These are phyloP conservation scores for Fusarium chaquense DNA, from an alignment of 2,329 filamentous ascomycete species.

Conservation along the genomic window DNA sequence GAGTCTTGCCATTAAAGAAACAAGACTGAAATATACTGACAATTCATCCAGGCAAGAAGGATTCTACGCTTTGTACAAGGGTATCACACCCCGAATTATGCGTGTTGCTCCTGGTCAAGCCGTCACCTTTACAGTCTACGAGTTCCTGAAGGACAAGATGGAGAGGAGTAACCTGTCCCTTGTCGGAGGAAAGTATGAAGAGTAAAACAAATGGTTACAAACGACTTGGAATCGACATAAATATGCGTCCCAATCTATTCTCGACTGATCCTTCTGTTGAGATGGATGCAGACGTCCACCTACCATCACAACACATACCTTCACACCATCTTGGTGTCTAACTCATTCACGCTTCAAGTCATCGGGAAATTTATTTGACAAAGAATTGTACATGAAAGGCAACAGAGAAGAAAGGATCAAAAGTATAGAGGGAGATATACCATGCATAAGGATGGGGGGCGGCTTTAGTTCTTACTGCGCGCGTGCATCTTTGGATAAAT, in stretches of 20 bases:
- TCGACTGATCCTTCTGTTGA: background rate
- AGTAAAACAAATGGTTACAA: conserved; percentile 57
- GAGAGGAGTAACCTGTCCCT: conserved; percentile 73
- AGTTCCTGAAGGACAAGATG: conserved; percentile 78
- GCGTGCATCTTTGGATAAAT: conserved; percentile 48
- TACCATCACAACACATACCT: background rate
- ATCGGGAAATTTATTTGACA: background rate
- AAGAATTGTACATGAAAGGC: conserved; percentile 1
- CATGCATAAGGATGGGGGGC: conserved; percentile 42
- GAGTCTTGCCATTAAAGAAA: conserved; percentile 44
- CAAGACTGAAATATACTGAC: conserved; percentile 15
- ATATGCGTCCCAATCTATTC: background rate
- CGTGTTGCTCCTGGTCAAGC: conserved; percentile 95
- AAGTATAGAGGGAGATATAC: conserved; percentile 44
- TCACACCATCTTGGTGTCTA: too few relatives aligned
- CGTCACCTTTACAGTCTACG: conserved; percentile 81
- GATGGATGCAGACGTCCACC: background rate
- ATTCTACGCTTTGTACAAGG: conserved; percentile 96
- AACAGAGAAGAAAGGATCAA: conserved; percentile 8
- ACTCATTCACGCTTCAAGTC: conserved; percentile 27
- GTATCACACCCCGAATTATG: conserved; percentile 98
- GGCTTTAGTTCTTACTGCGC: conserved; percentile 43
- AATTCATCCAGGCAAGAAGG: conserved; percentile 79
- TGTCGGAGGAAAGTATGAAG: conserved; percentile 74
- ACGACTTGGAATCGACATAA: background rate